These are phyloP conservation scores for Inonotus hispidus DNA, from an alignment of 1,284 basidiomycete species.

Conservation along the genomic window DNA sequence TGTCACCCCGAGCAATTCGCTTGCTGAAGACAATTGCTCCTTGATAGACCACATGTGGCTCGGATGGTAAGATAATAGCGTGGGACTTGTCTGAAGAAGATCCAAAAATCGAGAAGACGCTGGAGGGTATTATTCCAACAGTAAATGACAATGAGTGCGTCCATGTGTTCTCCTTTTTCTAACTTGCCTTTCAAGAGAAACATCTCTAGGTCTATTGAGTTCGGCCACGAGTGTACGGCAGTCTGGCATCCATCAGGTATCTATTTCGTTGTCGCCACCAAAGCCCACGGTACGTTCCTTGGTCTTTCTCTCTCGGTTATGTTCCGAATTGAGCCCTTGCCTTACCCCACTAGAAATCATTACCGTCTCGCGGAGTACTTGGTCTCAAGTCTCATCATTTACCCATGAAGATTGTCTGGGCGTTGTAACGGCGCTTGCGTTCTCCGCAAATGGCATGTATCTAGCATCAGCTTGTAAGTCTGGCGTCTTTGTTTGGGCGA, in stretches of 20 bases:
- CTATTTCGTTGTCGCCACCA: slow-evolving; percentile 80
- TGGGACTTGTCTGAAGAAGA: slow-evolving; percentile 77
- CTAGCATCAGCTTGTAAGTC: slow-evolving; percentile 71
- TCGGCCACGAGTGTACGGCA: slow-evolving; percentile 69
- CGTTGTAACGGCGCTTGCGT: slow-evolving; percentile 71
- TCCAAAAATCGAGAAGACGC: slow-evolving; percentile 60
- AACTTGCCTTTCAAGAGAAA: background rate
- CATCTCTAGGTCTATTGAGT: slow-evolving; percentile 47
- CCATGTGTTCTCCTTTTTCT: background rate
- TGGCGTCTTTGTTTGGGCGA: slow-evolving; percentile 64
- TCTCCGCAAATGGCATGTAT: slow-evolving; percentile 91
- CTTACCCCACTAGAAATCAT: slow-evolving; percentile 70
- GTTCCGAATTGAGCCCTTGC: no score
- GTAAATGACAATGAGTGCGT: slow-evolving; percentile 67
- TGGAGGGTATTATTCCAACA: slow-evolving; percentile 77
- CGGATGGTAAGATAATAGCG: slow-evolving; percentile 82
- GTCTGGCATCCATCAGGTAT: slow-evolving; percentile 93
- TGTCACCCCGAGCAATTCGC: background rate
- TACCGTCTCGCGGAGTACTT: slow-evolving; percentile 64
- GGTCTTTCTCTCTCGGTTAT: background rate
- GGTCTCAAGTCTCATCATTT: slow-evolving; percentile 64
- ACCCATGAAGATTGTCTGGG: slow-evolving; percentile 54
- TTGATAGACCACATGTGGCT: slow-evolving; percentile 68
- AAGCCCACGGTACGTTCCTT: slow-evolving; percentile 69
- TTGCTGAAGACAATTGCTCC: slow-evolving; percentile 9